These are phyloP conservation scores for Carex pumila DNA, from an alignment of 176 grass and related monocot genomes.

Conservation along the genomic window DNA sequence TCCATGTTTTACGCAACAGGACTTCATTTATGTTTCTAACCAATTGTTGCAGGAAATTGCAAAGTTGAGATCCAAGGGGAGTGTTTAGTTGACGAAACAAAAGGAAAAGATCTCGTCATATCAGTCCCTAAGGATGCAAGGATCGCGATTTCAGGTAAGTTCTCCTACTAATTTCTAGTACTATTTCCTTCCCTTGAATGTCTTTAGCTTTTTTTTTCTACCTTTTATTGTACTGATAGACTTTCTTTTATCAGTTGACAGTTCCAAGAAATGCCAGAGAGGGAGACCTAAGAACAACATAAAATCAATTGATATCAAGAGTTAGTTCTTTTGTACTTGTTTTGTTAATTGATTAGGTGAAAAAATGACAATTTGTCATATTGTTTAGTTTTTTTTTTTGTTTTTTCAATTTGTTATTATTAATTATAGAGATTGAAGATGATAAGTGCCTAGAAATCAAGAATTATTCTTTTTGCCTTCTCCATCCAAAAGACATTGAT, in stretches of 20 bases:
- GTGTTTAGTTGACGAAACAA: constrained; percentile 24
- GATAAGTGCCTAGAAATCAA: neutral
- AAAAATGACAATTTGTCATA: neutral
- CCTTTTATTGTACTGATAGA: neutral
- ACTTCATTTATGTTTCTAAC: neutral
- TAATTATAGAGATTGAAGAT: neutral
- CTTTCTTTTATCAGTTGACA: constrained; percentile 34
- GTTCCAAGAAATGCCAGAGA: constrained; percentile 8
- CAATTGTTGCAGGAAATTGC: constrained; percentile 45
- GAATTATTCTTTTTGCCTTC: constrained; percentile 35
- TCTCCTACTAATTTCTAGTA: neutral
- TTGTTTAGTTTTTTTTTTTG: neutral
- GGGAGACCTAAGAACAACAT: neutral
- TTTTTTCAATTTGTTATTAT: neutral
- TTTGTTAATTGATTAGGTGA: neutral
- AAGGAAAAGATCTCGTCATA: constrained; percentile 37
- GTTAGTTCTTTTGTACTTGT: constrained; percentile 1
- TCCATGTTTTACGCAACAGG: neutral
- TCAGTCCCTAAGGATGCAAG: constrained; percentile 41
- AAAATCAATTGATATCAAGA: constrained; percentile 6
- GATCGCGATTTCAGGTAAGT: constrained; percentile 40
- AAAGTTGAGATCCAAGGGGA: constrained; percentile 56
- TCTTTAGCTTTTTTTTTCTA: neutral
- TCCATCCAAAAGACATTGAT: constrained; percentile 51
- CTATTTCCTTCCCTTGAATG: neutral